phyloP scores from a whole-genome alignment of 1,139 yeast genomes.

The Candida sp. region DNA sequence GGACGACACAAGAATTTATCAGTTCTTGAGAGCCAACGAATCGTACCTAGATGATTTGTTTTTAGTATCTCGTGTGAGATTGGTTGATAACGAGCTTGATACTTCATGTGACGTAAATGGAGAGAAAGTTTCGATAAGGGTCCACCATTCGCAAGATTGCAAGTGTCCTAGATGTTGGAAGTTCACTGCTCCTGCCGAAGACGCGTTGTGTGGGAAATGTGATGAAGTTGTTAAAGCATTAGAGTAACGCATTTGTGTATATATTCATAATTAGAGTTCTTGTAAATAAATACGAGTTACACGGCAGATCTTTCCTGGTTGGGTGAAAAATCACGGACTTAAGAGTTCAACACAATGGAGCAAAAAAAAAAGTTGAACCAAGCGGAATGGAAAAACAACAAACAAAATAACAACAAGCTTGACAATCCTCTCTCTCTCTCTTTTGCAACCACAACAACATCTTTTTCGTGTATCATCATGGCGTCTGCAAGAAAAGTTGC shows the following conservation, averaged over 20 bases:
- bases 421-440: background rate
- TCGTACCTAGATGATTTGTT: slow-evolving; percentile 57
- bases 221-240: slow-evolving; percentile 29
- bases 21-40: slow-evolving; percentile 28
- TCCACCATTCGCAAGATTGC: slow-evolving; percentile 22
- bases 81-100: slow-evolving; percentile 23
- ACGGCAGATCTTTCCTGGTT: too few relatives aligned
- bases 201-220: slow-evolving; percentile 72
- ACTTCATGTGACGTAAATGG: slow-evolving; percentile 1
- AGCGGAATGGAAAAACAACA: background rate
- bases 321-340: too few relatives aligned
- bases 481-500: slow-evolving; percentile 19
- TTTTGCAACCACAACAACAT: background rate
- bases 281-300: background rate
- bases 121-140: slow-evolving; percentile 7
- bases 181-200: slow-evolving; percentile 55
- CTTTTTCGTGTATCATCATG: background rate
- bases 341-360: background rate
- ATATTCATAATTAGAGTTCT: background rate
- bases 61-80: slow-evolving; percentile 61
- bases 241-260: slow-evolving; percentile 1
- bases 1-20: slow-evolving; percentile 9
- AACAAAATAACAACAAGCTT: background rate
- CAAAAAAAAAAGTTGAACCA: background rate
- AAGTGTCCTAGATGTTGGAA: slow-evolving; percentile 99